phyloP scores from a whole-genome alignment of 2,329 filamentous ascomycete species.

The Monilinia vaccinii-corymbosi region DNA sequence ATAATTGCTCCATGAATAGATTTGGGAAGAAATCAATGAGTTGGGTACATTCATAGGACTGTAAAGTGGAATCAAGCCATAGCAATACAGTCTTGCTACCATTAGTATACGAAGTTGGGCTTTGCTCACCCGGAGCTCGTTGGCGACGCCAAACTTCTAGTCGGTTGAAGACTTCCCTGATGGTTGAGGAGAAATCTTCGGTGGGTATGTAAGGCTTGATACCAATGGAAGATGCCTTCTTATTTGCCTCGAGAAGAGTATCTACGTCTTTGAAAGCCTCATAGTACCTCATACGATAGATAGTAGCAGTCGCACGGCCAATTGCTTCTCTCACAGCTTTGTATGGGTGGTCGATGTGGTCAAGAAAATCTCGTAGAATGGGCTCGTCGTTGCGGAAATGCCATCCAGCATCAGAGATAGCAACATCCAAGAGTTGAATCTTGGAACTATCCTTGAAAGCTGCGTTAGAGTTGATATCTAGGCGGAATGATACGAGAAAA shows the following conservation, averaged over 20 bases:
- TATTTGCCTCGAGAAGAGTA: slow-evolving; percentile 69
- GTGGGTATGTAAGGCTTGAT: slow-evolving; percentile 73
- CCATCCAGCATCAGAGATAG: slow-evolving; percentile 84
- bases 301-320: slow-evolving; percentile 76
- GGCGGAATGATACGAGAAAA: slow-evolving; percentile 70
- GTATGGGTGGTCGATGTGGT: slow-evolving; percentile 92
- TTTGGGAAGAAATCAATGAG: slow-evolving; percentile 86
- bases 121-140: slow-evolving; percentile 79
- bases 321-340: slow-evolving; percentile 95
- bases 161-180: slow-evolving; percentile 66
- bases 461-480: slow-evolving; percentile 92
- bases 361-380: slow-evolving; percentile 79
- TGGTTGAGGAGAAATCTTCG: slow-evolving; percentile 61
- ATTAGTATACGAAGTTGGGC: slow-evolving; percentile 87
- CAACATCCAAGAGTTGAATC: slow-evolving; percentile 80
- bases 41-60: slow-evolving; percentile 86
- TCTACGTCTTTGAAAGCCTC: slow-evolving; percentile 82
- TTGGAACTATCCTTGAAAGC: slow-evolving; percentile 99
- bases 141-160: slow-evolving; percentile 84
- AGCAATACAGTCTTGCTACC: slow-evolving; percentile 92
- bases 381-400: slow-evolving; percentile 88
- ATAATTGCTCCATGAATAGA: slow-evolving; percentile 79
- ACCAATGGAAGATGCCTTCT: slow-evolving; percentile 70
- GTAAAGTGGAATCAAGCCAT: slow-evolving; percentile 88
- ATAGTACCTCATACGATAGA: slow-evolving; percentile 86